Evolutionary conservation across 2,329 filamentous ascomycete species (phyloP).

Genomic region (Alternaria brassicae): DNA sequence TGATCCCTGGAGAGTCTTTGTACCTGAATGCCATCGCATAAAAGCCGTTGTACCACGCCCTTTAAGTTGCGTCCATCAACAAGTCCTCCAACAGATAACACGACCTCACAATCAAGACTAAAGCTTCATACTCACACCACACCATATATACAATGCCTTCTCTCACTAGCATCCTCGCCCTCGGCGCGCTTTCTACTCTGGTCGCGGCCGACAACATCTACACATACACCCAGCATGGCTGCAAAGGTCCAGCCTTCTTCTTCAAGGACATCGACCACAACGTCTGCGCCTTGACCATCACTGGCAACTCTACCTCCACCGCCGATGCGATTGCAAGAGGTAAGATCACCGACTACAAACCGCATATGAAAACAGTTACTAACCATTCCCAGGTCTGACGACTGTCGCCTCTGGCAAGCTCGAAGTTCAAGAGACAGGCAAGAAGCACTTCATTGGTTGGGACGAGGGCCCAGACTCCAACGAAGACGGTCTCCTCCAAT

Average conservation of each 20-base stretch:
- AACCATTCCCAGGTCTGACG: not conserved
- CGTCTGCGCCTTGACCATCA: conserved; percentile 6
- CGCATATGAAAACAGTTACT: not conserved
- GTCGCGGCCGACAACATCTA: conserved; percentile 8
- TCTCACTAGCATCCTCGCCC: not conserved
- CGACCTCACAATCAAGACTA: not conserved
- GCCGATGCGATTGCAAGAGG: not conserved
- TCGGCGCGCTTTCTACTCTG: not conserved
- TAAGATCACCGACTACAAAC: not conserved
- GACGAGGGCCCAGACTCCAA: not conserved
- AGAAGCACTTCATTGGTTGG: conserved; percentile 4
- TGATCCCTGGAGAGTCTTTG: not conserved
- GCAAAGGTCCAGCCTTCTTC: not conserved
- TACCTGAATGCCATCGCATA: not conserved
- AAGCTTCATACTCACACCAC: not conserved
- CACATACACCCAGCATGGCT: conserved; percentile 3
- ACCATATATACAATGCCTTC: not conserved
- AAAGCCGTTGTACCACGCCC: not conserved
- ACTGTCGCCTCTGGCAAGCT: not conserved
- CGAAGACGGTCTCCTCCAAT: not conserved
- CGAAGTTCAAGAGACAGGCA: not conserved
- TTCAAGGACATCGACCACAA: conserved; percentile 11
- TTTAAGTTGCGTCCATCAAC: not conserved
- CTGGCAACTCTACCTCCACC: not conserved
- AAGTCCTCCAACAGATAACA: not conserved